These are phyloP conservation scores for Raphidocelis subcapitata DNA, from an alignment of 139 green algal species.

Conservation along the genomic window DNA sequence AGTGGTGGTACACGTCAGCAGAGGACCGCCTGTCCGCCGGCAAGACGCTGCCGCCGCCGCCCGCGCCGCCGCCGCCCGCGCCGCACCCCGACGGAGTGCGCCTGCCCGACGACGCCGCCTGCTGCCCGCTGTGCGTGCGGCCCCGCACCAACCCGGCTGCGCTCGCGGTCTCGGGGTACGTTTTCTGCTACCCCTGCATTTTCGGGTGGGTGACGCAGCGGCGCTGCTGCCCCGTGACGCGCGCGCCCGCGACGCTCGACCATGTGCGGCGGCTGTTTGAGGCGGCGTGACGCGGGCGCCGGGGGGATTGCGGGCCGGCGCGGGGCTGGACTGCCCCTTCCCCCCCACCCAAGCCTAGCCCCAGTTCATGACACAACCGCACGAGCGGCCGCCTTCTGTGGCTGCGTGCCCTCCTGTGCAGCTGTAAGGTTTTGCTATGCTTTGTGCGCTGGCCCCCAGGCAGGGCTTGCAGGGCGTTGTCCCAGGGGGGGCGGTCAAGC, in stretches of 20 bases:
- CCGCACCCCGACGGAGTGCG: conserved; percentile 51
- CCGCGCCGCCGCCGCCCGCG: conserved; percentile 56
- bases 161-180: conserved; percentile 78
- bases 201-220: conserved; percentile 61
- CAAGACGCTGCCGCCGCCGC: conserved; percentile 51
- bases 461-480: too few relatives aligned
- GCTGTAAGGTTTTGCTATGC: not conserved
- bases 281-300: conserved; percentile 27
- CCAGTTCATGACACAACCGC: not conserved
- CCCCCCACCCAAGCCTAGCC: not conserved
- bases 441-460: too few relatives aligned
- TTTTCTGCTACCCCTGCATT: conserved; percentile 93
- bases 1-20: conserved; percentile 93
- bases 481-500: too few relatives aligned
- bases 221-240: conserved; percentile 79
- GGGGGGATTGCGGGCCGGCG: not conserved
- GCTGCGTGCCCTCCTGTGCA: too few relatives aligned
- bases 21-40: conserved; percentile 64
- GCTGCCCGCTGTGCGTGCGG: conserved; percentile 78
- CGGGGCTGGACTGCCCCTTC: not conserved
- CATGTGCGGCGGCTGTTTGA: conserved; percentile 81
- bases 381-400: too few relatives aligned
- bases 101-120: conserved; percentile 61
- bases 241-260: conserved; percentile 57
- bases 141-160: conserved; percentile 78